A percentile compares a stretch with the other conserved stretches of the same genome.
These are phyloP conservation scores for Fonsecaea monophora DNA, from an alignment of 2,329 filamentous ascomycete species.

Conservation along the genomic window DNA sequence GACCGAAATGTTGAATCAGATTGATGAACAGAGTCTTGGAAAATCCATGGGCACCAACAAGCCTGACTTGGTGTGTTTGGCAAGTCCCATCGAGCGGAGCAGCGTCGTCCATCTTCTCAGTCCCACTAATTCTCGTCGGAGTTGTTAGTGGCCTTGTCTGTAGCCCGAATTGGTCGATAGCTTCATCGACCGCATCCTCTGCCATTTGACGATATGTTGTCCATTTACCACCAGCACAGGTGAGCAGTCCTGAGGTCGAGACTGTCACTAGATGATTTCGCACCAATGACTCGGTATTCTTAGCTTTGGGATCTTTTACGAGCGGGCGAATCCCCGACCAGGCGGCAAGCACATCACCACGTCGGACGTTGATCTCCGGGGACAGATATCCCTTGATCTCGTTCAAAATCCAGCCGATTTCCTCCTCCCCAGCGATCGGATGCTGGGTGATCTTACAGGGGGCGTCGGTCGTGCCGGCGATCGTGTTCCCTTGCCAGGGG, in stretches of 20 bases:
- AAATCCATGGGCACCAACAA: slow-evolving; percentile 85
- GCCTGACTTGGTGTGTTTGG: slow-evolving; percentile 81
- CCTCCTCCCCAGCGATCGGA: slow-evolving; percentile 79
- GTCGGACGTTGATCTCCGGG: slow-evolving; percentile 82
- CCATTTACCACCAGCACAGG: slow-evolving; percentile 89
- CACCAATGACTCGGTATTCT: slow-evolving; percentile 85
- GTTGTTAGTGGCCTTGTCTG: slow-evolving; percentile 34
- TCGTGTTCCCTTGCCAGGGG: slow-evolving; percentile 91
- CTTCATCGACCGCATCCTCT: slow-evolving; percentile 82
- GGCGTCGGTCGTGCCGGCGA: slow-evolving; percentile 85
- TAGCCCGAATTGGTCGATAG: slow-evolving; percentile 39
- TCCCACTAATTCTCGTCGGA: slow-evolving; percentile 38
- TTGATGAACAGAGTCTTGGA: slow-evolving; percentile 94
- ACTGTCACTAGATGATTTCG: slow-evolving; percentile 84
- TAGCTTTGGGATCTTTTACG: slow-evolving; percentile 83
- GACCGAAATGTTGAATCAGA: slow-evolving; percentile 87
- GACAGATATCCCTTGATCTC: slow-evolving; percentile 83
- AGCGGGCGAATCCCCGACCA: slow-evolving; percentile 89
- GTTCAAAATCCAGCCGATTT: slow-evolving; percentile 85
- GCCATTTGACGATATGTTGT: slow-evolving; percentile 94
- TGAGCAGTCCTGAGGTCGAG: slow-evolving; percentile 79
- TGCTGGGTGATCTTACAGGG: slow-evolving; percentile 74
- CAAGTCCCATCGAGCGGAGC: slow-evolving; percentile 68
- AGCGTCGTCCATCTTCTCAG: slow-evolving; percentile 41
- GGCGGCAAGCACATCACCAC: slow-evolving; percentile 85